Percentiles rank a stretch among this genome's conserved stretches.
Evolutionary conservation across 2,329 filamentous ascomycete species (phyloP).

Genomic region (Aspergillus aculeatinus): DNA sequence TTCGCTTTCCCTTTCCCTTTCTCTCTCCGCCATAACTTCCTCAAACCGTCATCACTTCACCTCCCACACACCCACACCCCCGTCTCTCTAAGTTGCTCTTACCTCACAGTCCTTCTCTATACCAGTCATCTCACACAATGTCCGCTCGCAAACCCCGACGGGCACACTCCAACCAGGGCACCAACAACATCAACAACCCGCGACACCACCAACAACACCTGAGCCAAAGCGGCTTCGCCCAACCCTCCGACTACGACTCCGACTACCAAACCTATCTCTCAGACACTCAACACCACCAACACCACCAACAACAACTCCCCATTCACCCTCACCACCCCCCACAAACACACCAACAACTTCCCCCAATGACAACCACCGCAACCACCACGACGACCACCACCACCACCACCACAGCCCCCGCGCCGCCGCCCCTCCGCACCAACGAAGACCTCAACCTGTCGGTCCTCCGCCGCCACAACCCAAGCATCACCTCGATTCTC

Average conservation of each 20-base stretch:
- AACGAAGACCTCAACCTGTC: slow-evolving; percentile 85
- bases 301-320: slow-evolving; percentile 12
- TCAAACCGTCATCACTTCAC: neutral
- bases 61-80: neutral
- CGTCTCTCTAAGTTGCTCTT: neutral
- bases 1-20: neutral
- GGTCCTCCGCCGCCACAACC: slow-evolving; percentile 78
- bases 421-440: slow-evolving; percentile 55
- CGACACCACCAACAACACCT: slow-evolving; percentile 17
- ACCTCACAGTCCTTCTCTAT: neutral
- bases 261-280: slow-evolving; percentile 56
- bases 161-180: slow-evolving; percentile 27
- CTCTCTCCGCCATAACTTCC: neutral
- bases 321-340: slow-evolving; percentile 26
- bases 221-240: slow-evolving; percentile 17
- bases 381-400: slow-evolving; percentile 4
- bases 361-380: slow-evolving; percentile 24
- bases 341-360: slow-evolving; percentile 21
- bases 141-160: slow-evolving; percentile 33
- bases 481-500: slow-evolving; percentile 69
- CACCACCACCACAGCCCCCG: slow-evolving; percentile 22
- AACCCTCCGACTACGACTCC: slow-evolving; percentile 62
- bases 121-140: slow-evolving; percentile 23
- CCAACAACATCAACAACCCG: slow-evolving; percentile 17
- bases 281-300: slow-evolving; percentile 31